phyloP scores from a whole-genome alignment of 129 eudicot genomes.

The Centrapalus pauciflorus region DNA sequence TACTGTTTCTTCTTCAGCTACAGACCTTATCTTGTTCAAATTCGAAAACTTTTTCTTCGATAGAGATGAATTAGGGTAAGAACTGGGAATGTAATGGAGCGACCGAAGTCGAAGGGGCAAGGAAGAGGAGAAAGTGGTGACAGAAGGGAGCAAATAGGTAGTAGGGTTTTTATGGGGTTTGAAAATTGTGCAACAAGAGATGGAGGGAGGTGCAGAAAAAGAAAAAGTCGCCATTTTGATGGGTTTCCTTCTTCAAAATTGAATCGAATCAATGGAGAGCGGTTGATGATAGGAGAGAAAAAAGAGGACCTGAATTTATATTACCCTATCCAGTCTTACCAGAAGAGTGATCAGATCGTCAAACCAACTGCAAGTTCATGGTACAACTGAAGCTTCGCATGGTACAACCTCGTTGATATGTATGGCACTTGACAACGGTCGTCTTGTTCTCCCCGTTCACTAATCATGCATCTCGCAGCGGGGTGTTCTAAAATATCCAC shows the following conservation, averaged over 20 bases:
- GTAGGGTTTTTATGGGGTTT: conserved; percentile 26
- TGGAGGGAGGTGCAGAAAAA: conserved; percentile 35
- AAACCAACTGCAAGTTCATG: neutral
- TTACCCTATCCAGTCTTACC: conserved; percentile 6
- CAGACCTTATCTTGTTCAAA: conserved; percentile 35
- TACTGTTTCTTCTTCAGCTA: conserved; percentile 37
- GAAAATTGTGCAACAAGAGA: conserved; percentile 20
- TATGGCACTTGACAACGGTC: no score
- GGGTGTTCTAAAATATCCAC: no score
- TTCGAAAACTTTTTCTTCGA: conserved; percentile 16
- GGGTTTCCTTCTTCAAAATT: neutral
- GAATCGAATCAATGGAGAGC: conserved; percentile 1
- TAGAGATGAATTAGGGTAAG: neutral
- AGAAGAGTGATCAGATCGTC: conserved; percentile 14
- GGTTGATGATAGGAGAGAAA: neutral
- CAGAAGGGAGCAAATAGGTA: neutral
- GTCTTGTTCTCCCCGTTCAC: no score
- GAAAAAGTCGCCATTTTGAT: conserved; percentile 48
- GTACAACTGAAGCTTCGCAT: conserved; percentile 10
- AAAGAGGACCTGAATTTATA: neutral
- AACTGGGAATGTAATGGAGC: conserved; percentile 21
- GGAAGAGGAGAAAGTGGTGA: conserved; percentile 11
- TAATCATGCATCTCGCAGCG: no score
- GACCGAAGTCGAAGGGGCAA: conserved; percentile 5
- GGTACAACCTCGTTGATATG: neutral